Base-by-base conservation (phyloP, 2,329 filamentous ascomycete species). In the Neofusicoccum ribis region DNA sequence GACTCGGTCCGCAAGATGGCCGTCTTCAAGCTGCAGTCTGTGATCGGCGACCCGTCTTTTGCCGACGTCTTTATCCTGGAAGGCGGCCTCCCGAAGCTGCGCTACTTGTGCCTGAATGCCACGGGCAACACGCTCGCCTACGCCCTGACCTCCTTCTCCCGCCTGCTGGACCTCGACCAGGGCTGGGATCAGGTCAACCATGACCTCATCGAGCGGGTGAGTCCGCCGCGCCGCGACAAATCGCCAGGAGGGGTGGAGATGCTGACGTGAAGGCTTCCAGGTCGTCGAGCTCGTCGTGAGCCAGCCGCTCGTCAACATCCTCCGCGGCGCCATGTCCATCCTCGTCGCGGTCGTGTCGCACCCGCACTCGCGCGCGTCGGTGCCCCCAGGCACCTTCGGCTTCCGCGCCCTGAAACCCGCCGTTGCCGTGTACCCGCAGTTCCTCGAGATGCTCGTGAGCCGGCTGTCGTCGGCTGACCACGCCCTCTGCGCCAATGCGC, bases 1-100 rank as follows among this genome's bases (percentile, higher is more conserved):
- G 95, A 99, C 83, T 93, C 92, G 65, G 89, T 92, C 71, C 92
- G 93, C 74, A 99, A 99, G 80, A 97, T 98, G 92, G 95, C 95
- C 67, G 95, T 96, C 67, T 99, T 99, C 86, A 97, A 97, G 82
- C 88, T 99, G 69, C 95, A 99, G 80, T 90, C 87, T 69, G 93
- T 92, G 68, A 97, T 99, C 79, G 94, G 93, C 76, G 95, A 99
- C 79, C 94, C 94, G 31, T 91, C 93, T 59, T 98, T 98, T 77
- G 95, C 95, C 73, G 95, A 98, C 77, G 89, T 96, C 71, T 99
- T 99, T 81, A 96, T 98, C 68, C 88, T 90, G 60, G 91, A 93
- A 58, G 93, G 93, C 65, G 95, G 95, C 3, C 84, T 98, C 69
- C 85, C 88, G 70, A 88, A 94, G 70, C 82, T 99, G 72, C 88